These are phyloP conservation scores for Orbilia quercus DNA, from an alignment of 2,329 filamentous ascomycete genomes.

Conservation along the genomic window DNA sequence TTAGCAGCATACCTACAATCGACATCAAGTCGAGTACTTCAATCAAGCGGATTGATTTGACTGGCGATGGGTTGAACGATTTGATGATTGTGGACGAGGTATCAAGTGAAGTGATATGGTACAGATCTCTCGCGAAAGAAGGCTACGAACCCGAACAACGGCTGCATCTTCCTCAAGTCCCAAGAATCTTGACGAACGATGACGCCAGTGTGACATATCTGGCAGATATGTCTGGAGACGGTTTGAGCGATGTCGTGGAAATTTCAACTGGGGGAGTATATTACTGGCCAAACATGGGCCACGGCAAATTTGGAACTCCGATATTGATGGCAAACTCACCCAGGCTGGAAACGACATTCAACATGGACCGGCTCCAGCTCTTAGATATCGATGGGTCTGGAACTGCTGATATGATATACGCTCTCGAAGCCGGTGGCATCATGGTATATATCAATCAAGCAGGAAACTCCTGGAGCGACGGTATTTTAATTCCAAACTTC, in stretches of 20 bases:
- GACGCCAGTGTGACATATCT: conserved; percentile 34
- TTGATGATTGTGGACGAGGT: too few relatives aligned
- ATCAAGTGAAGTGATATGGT: conserved; percentile 22
- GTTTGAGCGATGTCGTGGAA: conserved; percentile 59
- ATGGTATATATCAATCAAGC: conserved; percentile 21
- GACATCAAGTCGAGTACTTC: conserved; percentile 55
- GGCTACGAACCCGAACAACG: not conserved
- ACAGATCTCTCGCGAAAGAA: conserved; percentile 32
- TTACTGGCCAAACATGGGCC: conserved; percentile 63
- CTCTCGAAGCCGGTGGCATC: not conserved
- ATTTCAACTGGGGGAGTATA: conserved; percentile 59
- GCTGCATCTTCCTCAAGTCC: conserved; percentile 31
- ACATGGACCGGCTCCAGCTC: conserved; percentile 57
- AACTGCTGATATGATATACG: conserved; percentile 36
- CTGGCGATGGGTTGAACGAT: not conserved
- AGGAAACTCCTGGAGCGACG: conserved; percentile 16
- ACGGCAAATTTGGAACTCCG: conserved; percentile 61
- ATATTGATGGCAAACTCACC: conserved; percentile 57
- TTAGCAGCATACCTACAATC: not conserved
- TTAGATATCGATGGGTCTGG: conserved; percentile 43
- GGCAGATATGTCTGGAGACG: conserved; percentile 61
- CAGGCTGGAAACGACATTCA: conserved; percentile 1
- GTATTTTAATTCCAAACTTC: not conserved
- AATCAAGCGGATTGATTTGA: not conserved
- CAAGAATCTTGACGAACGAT: conserved; percentile 1